Evolutionary conservation across 108 stramenopile species (phyloP).

Genomic region (Asterionellopsis glacialis): DNA sequence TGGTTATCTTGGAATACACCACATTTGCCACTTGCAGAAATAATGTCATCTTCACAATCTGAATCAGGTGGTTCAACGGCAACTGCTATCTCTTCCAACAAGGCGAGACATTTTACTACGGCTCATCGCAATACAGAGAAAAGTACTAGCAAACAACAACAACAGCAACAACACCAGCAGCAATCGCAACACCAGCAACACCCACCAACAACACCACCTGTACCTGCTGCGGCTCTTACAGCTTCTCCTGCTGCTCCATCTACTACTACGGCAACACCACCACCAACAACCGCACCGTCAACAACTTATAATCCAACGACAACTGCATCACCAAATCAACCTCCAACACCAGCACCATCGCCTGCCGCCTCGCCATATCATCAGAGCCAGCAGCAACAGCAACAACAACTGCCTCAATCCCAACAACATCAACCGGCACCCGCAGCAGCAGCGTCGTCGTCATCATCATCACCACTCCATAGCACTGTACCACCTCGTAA

Average conservation of each 20-base stretch:
- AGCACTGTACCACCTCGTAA: constrained; percentile 18
- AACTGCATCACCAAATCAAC: background rate
- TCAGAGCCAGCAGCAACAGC: background rate
- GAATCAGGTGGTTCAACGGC: background rate
- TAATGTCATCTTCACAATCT: constrained; percentile 2
- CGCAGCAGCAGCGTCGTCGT: too few relatives aligned
- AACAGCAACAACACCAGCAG: background rate
- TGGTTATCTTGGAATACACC: constrained; percentile 34
- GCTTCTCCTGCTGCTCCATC: too few relatives aligned
- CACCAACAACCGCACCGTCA: constrained; percentile 4
- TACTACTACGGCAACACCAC: background rate
- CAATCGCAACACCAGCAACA: background rate
- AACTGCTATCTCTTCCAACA: background rate
- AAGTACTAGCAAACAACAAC: background rate
- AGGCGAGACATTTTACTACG: background rate
- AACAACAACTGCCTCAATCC: background rate
- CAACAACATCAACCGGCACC: constrained; percentile 1
- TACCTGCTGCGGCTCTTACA: too few relatives aligned
- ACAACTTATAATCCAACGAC: background rate
- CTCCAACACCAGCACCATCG: background rate
- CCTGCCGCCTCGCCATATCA: background rate
- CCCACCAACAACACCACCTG: too few relatives aligned
- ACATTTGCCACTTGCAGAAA: background rate
- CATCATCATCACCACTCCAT: background rate
- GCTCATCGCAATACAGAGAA: background rate